Evolutionary conservation across 106 monocot species (phyloP), one percentile per base, ranked within the genome.

Genomic region (Apostasia shenzhenica): DNA sequence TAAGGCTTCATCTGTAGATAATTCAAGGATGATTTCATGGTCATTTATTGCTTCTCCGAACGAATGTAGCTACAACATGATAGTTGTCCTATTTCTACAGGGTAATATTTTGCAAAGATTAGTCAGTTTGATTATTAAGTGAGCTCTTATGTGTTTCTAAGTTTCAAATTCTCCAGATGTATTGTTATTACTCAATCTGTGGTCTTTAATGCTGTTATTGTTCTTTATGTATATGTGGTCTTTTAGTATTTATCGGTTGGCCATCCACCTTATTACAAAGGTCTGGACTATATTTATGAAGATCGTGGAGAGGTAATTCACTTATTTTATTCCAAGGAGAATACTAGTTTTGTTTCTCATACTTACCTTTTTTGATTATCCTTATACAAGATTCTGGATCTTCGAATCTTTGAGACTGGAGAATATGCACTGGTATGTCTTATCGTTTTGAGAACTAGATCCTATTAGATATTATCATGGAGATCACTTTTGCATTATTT

Each of bases 281-380:
- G 91, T 4, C 72, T 94, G 63, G 94, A 91, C 72, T 94, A 94
- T 67, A 94, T 94, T 73, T 94, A 94, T 62, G 88, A 94, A 83
- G 85, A 94, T 57, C 94, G 94, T 51, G 94, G 94, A 43, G 94
- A 94, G 91, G 94, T 91, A 79, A 72, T 67, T 50, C 39, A 26
- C 67, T 41, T 14, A 3, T 44, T 37, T 63, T 44, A 45, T 70
- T 43, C 40, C 12, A 14, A 52, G 4, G 52, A 52, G 4, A 52
- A 26, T 26, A 26, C 26, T 26, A 26, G 26, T 26, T 42, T 9
- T 61, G 9, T 2, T 47, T 14, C n/a, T 46, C 40, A 12, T 8
- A 1, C 4, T 9, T 13, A 11, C 14, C 9, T n/a, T 2, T 1
- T 42, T 58, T 54, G 56, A 5, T 14, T 12, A 64, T 2, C 10